phyloP scores from a whole-genome alignment of 2,329 filamentous ascomycete genomes.

The Aspergillus fumigatiaffinis region DNA sequence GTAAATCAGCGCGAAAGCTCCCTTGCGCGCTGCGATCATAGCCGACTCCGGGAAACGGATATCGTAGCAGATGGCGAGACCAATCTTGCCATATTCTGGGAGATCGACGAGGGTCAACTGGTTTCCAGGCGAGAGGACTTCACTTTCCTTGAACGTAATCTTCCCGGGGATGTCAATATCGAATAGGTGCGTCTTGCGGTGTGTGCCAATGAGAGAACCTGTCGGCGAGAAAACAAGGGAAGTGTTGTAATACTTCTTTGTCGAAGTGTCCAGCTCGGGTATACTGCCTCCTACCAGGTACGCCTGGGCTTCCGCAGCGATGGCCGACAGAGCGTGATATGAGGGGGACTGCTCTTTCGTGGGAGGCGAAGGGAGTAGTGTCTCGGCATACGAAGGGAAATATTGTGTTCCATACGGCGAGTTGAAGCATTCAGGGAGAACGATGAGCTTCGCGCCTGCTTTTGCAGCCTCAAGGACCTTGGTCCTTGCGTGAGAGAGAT shows the following conservation, averaged over 20 bases:
- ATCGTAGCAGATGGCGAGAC: slow-evolving; percentile 94
- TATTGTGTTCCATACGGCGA: slow-evolving; percentile 89
- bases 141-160: slow-evolving; percentile 86
- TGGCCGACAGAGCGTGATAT: slow-evolving; percentile 75
- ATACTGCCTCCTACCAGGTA: slow-evolving; percentile 92
- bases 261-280: slow-evolving; percentile 67
- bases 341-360: slow-evolving; percentile 68
- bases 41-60: slow-evolving; percentile 93
- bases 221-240: slow-evolving; percentile 74
- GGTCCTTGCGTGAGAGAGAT: slow-evolving; percentile 73
- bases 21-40: slow-evolving; percentile 78
- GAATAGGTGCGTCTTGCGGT: slow-evolving; percentile 94
- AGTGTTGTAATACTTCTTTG: slow-evolving; percentile 84
- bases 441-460: slow-evolving; percentile 76
- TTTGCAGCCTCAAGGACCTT: slow-evolving; percentile 79
- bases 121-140: slow-evolving; percentile 81
- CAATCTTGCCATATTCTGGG: slow-evolving; percentile 82
- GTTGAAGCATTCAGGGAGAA: slow-evolving; percentile 98
- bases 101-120: slow-evolving; percentile 81
- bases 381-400: slow-evolving; percentile 90
- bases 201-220: slow-evolving; percentile 76
- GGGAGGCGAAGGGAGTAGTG: slow-evolving; percentile 73
- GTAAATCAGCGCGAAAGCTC: slow-evolving; percentile 84
- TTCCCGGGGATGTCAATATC: slow-evolving; percentile 97
- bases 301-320: slow-evolving; percentile 72